phyloP scores from a whole-genome alignment of 2,329 filamentous ascomycete genomes.

The Sordariomycetes sp. region DNA sequence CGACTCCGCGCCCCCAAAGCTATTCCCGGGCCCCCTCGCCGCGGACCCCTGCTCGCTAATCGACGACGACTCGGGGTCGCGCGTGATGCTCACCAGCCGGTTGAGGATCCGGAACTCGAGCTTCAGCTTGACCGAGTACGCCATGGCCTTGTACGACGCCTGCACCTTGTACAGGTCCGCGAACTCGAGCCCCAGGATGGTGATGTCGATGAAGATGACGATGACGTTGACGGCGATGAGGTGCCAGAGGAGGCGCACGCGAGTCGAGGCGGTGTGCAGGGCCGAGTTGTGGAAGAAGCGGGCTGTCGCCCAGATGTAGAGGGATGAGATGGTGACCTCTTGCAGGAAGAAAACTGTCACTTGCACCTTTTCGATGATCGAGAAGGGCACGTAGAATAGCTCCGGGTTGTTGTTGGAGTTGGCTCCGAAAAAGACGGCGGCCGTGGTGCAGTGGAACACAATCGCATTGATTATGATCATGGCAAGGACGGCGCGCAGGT shows the following conservation, averaged over 20 bases:
- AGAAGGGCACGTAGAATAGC: slow-evolving; percentile 21
- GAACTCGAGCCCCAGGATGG: slow-evolving; percentile 20
- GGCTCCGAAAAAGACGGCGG: slow-evolving; percentile 42
- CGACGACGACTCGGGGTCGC: background rate
- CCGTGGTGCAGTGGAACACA: slow-evolving; percentile 40
- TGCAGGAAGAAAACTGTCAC: slow-evolving; percentile 46
- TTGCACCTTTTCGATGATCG: slow-evolving; percentile 42
- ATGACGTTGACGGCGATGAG: slow-evolving; percentile 32
- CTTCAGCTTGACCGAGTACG: slow-evolving; percentile 25
- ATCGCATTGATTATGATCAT: slow-evolving; percentile 48
- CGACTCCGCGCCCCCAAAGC: too few species aligned
- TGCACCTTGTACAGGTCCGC: slow-evolving; percentile 20
- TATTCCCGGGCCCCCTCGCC: too few species aligned
- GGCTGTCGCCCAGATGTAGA: slow-evolving; percentile 43
- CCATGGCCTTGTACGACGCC: slow-evolving; percentile 20
- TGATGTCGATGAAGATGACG: slow-evolving; percentile 32
- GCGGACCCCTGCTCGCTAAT: background rate
- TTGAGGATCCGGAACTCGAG: slow-evolving; percentile 23
- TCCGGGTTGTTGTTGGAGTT: slow-evolving; percentile 19
- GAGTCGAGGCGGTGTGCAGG: slow-evolving; percentile 10
- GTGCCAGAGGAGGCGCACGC: slow-evolving; percentile 20
- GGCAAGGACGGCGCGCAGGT: slow-evolving; percentile 36
- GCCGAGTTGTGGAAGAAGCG: slow-evolving; percentile 32
- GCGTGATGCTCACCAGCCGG: slow-evolving; percentile 10
- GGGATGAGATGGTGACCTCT: slow-evolving; percentile 36